phyloP scores from a whole-genome alignment of 495 filamentous ascomycete species.

The Podospora comata region DNA sequence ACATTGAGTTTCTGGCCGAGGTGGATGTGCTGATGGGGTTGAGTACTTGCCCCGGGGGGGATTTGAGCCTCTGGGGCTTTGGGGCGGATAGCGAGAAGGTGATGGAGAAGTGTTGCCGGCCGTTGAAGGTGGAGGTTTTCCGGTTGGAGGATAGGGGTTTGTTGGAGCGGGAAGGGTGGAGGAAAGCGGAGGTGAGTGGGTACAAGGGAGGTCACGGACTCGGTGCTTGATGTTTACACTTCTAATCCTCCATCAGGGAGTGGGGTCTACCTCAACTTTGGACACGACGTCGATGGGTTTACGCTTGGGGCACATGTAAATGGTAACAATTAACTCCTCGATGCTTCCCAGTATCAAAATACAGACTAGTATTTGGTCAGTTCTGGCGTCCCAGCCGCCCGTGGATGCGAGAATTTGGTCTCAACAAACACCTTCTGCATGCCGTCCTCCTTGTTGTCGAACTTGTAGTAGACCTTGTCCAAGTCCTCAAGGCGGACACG shows the following conservation, averaged over 20 bases:
- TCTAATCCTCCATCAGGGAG: too few relatives aligned
- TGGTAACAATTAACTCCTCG: neutral
- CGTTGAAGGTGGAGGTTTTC: conserved; percentile 68
- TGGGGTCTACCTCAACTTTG: too few relatives aligned
- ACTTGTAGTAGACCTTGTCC: conserved; percentile 65
- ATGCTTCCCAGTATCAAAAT: neutral
- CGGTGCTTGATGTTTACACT: conserved; percentile 10
- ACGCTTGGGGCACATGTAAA: too few relatives aligned
- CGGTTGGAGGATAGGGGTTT: conserved; percentile 51
- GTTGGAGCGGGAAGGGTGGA: conserved; percentile 56
- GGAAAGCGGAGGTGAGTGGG: conserved; percentile 49
- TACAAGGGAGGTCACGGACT: conserved; percentile 71
- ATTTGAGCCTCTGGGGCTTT: conserved; percentile 74
- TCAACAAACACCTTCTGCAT: conserved; percentile 73
- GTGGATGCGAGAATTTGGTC: conserved; percentile 61
- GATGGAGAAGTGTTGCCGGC: conserved; percentile 72
- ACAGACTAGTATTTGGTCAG: conserved; percentile 39
- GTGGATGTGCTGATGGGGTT: conserved; percentile 71
- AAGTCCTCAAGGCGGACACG: conserved; percentile 73
- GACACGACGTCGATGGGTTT: too few relatives aligned
- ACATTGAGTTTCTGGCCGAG: conserved; percentile 76
- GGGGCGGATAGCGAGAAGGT: conserved; percentile 58
- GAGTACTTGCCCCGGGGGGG: conserved; percentile 58
- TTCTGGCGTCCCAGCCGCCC: conserved; percentile 50
- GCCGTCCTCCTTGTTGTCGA: conserved; percentile 63